Conservation (phyloP, 768 basidiomycete species). For the Melanogaster broomeanus region DNA sequence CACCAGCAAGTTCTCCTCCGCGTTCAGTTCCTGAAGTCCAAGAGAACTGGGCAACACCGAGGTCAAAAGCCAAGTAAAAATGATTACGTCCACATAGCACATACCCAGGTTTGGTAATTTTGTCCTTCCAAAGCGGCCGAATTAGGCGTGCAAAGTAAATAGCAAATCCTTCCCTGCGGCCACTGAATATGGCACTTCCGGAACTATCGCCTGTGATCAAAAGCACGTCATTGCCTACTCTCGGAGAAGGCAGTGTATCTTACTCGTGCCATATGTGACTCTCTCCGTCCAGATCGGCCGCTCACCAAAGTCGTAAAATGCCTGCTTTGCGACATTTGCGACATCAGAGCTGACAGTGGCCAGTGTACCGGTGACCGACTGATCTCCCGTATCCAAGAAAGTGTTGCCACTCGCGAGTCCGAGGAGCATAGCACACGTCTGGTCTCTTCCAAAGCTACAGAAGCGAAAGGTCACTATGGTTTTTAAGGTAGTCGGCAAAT, state of each 20-base stretch:
- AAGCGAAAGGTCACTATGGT: slow-evolving; percentile 5
- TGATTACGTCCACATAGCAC: slow-evolving; percentile 12
- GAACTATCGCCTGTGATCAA: slow-evolving; percentile 55
- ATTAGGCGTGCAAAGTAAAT: slow-evolving; percentile 85
- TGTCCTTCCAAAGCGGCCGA: slow-evolving; percentile 85
- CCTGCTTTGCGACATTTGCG: slow-evolving; percentile 74
- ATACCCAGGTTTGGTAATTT: slow-evolving; percentile 67
- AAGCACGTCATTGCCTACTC: background rate
- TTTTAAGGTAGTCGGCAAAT: background rate
- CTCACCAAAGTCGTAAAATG: slow-evolving; percentile 85
- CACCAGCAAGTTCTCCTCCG: slow-evolving; percentile 63
- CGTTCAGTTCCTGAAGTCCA: slow-evolving; percentile 56
- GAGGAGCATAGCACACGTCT: slow-evolving; percentile 90
- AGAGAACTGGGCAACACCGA: slow-evolving; percentile 33
- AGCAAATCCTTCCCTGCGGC: slow-evolving; percentile 85
- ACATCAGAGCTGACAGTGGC: slow-evolving; percentile 60
- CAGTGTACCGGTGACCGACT: slow-evolving; percentile 45
- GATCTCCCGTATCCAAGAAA: slow-evolving; percentile 64
- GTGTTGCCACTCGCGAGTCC: slow-evolving; percentile 85
- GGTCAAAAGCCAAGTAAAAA: background rate
- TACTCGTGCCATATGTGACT: slow-evolving; percentile 74
- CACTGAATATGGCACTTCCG: slow-evolving; percentile 79
- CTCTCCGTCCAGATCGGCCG: slow-evolving; percentile 82
- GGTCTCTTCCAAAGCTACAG: slow-evolving; percentile 83
- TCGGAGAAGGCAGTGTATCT: slow-evolving; percentile 17